Conservation (phyloP, 495 filamentous ascomycete species). For the Lasiosphaeriaceae sp. region DNA sequence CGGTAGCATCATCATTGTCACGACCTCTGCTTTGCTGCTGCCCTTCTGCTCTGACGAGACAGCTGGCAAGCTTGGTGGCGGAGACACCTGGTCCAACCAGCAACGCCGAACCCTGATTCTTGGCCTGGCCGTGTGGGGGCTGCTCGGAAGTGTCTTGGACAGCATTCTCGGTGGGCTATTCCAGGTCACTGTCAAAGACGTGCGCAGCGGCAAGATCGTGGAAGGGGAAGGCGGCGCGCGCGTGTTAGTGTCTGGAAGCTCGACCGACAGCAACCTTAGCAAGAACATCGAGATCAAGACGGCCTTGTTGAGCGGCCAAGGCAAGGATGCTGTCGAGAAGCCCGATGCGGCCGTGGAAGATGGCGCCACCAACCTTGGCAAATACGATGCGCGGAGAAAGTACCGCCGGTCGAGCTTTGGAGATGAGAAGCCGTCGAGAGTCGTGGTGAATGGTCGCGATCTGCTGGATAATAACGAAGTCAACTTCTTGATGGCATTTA, state of each 20-base stretch:
- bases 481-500: constrained; percentile 81
- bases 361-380: constrained; percentile 22
- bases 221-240: constrained; percentile 82
- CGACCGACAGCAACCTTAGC: constrained; percentile 15
- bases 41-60: constrained; percentile 60
- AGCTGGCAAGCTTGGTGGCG: constrained; percentile 28
- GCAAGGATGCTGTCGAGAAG: constrained; percentile 33
- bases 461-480: constrained; percentile 91
- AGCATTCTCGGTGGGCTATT: constrained; percentile 80
- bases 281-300: constrained; percentile 38
- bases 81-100: constrained; percentile 39
- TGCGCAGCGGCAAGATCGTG: constrained; percentile 76
- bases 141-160: constrained; percentile 77
- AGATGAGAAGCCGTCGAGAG: constrained; percentile 60
- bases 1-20: constrained; percentile 69
- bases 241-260: constrained; percentile 48
- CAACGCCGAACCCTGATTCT: constrained; percentile 54
- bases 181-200: constrained; percentile 84
- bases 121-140: constrained; percentile 65
- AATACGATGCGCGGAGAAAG: constrained; percentile 41
- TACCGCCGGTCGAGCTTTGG: constrained; percentile 47
- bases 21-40: constrained; percentile 59
- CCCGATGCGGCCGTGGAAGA: constrained; percentile 20
- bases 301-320: constrained; percentile 29
- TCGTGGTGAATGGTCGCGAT: constrained; percentile 68